A percentile compares a stretch with the other conserved stretches of the same genome.
Conservation (phyloP, 805 yeast genomes). For the Candida hispaniensis region DNA sequence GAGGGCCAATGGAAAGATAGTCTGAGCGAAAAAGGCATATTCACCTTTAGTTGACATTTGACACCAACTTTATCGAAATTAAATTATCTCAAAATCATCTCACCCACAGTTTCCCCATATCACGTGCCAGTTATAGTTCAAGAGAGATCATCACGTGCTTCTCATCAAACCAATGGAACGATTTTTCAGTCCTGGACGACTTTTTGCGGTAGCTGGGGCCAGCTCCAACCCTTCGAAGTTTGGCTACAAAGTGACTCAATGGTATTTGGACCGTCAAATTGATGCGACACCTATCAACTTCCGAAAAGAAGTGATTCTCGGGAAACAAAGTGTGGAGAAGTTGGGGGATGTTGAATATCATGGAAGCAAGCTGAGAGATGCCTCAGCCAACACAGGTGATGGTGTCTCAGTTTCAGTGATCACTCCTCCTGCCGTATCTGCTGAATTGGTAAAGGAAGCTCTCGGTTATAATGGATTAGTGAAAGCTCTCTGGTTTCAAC, state of each 20-base stretch:
- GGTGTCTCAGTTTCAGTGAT: conserved; percentile 50
- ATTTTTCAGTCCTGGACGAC: conserved; percentile 43
- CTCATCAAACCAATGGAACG: no score
- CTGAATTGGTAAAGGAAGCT: conserved; percentile 35
- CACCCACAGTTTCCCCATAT: no score
- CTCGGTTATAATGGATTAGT: conserved; percentile 28
- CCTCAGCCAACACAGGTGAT: conserved; percentile 26
- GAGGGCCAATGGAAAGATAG: no score
- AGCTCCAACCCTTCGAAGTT: conserved; percentile 51
- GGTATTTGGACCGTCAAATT: conserved; percentile 51
- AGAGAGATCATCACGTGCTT: no score
- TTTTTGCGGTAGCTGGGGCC: conserved; percentile 64
- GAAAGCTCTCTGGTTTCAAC: conserved; percentile 71
- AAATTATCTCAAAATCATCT: no score
- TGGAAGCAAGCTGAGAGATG: conserved; percentile 26
- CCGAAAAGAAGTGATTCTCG: conserved; percentile 37
- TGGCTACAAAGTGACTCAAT: conserved; percentile 56
- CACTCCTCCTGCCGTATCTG: conserved; percentile 61
- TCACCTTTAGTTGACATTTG: no score
- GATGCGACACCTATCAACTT: conserved; percentile 63
- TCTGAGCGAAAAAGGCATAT: no score
- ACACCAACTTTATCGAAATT: no score
- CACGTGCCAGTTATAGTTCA: no score
- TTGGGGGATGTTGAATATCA: conserved; percentile 20
- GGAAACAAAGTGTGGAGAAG: conserved; percentile 30